Conservation (phyloP, 768 basidiomycete genomes). For the Inosperma sp. region DNA sequence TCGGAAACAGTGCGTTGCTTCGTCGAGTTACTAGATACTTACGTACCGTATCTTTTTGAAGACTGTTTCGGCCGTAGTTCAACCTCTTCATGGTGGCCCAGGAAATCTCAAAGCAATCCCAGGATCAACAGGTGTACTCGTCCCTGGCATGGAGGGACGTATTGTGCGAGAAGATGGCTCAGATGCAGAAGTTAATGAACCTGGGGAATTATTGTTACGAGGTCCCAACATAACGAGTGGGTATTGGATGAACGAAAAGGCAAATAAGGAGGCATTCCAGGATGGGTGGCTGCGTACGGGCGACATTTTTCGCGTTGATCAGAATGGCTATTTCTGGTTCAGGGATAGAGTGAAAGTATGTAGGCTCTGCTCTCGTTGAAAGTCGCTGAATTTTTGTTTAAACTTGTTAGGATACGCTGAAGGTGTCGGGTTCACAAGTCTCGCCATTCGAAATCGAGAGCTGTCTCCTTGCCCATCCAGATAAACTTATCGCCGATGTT, state of each 20-base stretch:
- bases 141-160: conserved; percentile 63
- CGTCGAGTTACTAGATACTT: background rate
- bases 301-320: conserved; percentile 60
- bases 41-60: conserved; percentile 21
- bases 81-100: conserved; percentile 43
- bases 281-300: conserved; percentile 76
- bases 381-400: background rate
- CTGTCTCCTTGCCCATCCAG: conserved; percentile 56
- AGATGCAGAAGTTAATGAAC: conserved; percentile 50
- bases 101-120: conserved; percentile 33
- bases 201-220: conserved; percentile 61
- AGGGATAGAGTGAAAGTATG: conserved; percentile 71
- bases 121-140: conserved; percentile 53
- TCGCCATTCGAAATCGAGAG: conserved; percentile 78
- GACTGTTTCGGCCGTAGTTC: conserved; percentile 51
- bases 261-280: conserved; percentile 61
- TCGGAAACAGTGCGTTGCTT: conserved; percentile 54
- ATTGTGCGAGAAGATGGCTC: conserved; percentile 54
- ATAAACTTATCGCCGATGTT: conserved; percentile 56
- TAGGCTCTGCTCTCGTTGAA: background rate
- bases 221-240: conserved; percentile 56
- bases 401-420: conserved; percentile 60
- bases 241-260: conserved; percentile 68
- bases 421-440: conserved; percentile 75
- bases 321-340: conserved; percentile 65